Evolutionary conservation across 2,329 filamentous ascomycete species (phyloP).

Genomic region (Cordyceps cateniannulata): DNA sequence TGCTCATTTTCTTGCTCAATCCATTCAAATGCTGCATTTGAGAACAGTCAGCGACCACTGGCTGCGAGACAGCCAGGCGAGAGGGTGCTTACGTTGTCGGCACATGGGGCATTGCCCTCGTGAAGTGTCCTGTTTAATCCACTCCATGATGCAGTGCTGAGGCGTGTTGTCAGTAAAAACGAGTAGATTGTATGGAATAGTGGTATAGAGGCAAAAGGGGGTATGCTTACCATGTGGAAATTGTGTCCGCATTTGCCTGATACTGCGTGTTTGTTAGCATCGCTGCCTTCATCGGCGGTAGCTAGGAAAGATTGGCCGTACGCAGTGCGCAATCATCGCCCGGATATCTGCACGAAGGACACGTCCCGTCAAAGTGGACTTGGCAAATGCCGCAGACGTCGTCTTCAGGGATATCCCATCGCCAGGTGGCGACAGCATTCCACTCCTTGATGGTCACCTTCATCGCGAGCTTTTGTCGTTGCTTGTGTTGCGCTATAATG

Average conservation of each 20-base stretch:
- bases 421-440: conserved; percentile 93
- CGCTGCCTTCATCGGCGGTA: neutral
- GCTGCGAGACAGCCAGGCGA: neutral
- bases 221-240: conserved; percentile 77
- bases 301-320: conserved; percentile 40
- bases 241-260: conserved; percentile 96
- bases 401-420: conserved; percentile 95
- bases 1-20: conserved; percentile 29
- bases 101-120: conserved; percentile 98
- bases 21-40: conserved; percentile 35
- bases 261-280: conserved; percentile 46
- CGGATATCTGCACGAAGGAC: conserved; percentile 95
- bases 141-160: conserved; percentile 90
- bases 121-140: conserved; percentile 91
- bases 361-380: conserved; percentile 95
- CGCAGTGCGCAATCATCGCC: conserved; percentile 91
- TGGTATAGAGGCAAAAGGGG: neutral
- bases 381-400: conserved; percentile 98
- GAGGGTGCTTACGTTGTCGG: conserved; percentile 65
- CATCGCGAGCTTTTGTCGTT: conserved; percentile 48
- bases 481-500: neutral
- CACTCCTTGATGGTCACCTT: conserved; percentile 92
- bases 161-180: conserved; percentile 10
- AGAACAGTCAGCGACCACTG: neutral
- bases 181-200: too few species aligned